phyloP scores from a whole-genome alignment of 2,329 filamentous ascomycete species.

The Colletotrichum australisinense region DNA sequence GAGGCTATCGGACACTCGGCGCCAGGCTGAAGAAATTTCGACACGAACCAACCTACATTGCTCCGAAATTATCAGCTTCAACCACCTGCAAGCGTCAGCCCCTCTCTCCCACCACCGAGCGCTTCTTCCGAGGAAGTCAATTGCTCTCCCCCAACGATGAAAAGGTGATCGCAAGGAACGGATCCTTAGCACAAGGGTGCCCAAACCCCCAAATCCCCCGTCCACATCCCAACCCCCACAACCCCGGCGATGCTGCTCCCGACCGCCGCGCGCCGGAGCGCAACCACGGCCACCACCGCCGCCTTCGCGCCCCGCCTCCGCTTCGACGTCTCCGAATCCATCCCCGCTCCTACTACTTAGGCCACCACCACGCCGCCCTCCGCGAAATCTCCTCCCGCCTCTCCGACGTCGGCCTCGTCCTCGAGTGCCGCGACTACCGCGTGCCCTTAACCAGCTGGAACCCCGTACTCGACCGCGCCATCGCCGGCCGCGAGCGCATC shows the following conservation, averaged over 20 bases:
- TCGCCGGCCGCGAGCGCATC: conserved; percentile 79
- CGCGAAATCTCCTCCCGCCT: conserved; percentile 85
- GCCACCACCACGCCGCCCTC: conserved; percentile 88
- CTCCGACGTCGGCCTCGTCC: conserved; percentile 83
- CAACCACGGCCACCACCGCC: no score
- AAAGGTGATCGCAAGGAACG: neutral
- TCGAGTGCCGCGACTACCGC: conserved; percentile 95
- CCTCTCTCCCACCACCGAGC: neutral
- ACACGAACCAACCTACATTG: neutral
- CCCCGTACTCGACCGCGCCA: conserved; percentile 83
- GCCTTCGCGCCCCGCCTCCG: conserved; percentile 78
- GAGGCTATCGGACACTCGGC: conserved; percentile 15
- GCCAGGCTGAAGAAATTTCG: conserved; percentile 32
- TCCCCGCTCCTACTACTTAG: conserved; percentile 92
- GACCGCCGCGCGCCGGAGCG: conserved; percentile 36
- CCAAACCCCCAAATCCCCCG: neutral
- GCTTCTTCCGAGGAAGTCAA: neutral
- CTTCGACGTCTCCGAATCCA: conserved; percentile 78
- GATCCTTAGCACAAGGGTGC: conserved; percentile 7
- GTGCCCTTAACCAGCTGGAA: conserved; percentile 92
- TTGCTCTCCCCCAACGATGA: conserved; percentile 2
- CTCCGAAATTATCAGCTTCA: neutral
- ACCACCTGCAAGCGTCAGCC: neutral
- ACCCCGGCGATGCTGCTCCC: conserved; percentile 24
- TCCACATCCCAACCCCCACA: neutral